Evolutionary conservation across 2,329 filamentous ascomycete genomes (phyloP).

Genomic region (Lasiodiplodia hormozganensis): DNA sequence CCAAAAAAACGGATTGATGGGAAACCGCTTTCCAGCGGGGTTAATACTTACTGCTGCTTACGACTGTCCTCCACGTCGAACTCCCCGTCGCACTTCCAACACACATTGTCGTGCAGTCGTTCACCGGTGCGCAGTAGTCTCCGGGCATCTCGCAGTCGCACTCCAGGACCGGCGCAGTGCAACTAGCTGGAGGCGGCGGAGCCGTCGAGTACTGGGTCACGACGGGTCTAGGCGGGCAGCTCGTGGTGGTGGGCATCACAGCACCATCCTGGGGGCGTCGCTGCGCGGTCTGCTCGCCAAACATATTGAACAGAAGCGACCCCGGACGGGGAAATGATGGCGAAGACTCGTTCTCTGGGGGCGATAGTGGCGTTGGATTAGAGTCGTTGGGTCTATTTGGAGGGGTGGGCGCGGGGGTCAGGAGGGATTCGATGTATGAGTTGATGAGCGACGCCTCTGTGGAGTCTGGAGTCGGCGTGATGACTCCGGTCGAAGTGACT

Average conservation of each 20-base stretch:
- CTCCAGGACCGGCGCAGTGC: slow-evolving; percentile 9
- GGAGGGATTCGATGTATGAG: slow-evolving; percentile 23
- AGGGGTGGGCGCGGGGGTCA: slow-evolving; percentile 38
- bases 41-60: slow-evolving; percentile 29
- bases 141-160: slow-evolving; percentile 15
- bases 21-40: not conserved
- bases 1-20: not conserved
- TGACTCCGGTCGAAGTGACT: slow-evolving; percentile 11
- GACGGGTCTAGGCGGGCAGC: slow-evolving; percentile 10
- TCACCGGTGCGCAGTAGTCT: slow-evolving; percentile 27
- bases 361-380: not conserved
- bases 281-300: not conserved
- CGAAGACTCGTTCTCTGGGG: too few relatives aligned
- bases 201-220: slow-evolving; percentile 5
- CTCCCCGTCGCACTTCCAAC: not conserved
- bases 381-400: slow-evolving; percentile 40
- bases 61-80: slow-evolving; percentile 15
- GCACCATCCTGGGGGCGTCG: not conserved
- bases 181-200: not conserved
- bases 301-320: not conserved
- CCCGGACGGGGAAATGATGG: too few relatives aligned
- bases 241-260: not conserved
- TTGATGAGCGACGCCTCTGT: slow-evolving; percentile 2
- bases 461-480: slow-evolving; percentile 6
- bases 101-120: slow-evolving; percentile 32